A percentile compares a stretch with the other conserved stretches of the same genome.
phyloP scores from a whole-genome alignment of 257 asterid genomes.

The Solanum peruvianum region DNA sequence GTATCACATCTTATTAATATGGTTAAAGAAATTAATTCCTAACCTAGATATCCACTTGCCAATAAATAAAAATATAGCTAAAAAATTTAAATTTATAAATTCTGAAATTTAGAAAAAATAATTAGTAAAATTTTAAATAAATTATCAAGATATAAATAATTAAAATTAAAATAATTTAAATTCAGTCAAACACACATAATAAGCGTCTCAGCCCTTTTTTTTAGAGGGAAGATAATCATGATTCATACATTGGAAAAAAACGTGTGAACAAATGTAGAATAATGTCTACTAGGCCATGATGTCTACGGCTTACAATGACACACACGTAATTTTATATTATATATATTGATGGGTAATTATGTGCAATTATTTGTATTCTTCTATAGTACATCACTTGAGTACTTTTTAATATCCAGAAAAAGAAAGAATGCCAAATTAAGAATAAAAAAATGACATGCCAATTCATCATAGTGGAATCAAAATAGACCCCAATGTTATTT shows the following conservation, averaged over 20 bases:
- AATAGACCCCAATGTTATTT: neutral
- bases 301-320: neutral
- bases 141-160: too few relatives aligned
- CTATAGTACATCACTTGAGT: neutral
- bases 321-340: neutral
- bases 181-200: too few relatives aligned
- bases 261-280: neutral
- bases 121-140: neutral
- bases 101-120: neutral
- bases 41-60: neutral
- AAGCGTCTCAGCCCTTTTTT: accelerated
- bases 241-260: neutral
- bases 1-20: neutral
- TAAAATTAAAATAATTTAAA: neutral
- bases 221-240: neutral
- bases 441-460: neutral
- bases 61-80: neutral
- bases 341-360: neutral
- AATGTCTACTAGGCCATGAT: neutral
- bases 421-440: neutral
- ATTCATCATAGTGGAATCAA: neutral
- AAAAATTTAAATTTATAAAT: neutral
- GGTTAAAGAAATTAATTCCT: neutral
- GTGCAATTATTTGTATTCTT: neutral
- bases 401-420: neutral